Base-by-base conservation (phyloP, 345 rosid species). In the Physaria fendleri region DNA sequence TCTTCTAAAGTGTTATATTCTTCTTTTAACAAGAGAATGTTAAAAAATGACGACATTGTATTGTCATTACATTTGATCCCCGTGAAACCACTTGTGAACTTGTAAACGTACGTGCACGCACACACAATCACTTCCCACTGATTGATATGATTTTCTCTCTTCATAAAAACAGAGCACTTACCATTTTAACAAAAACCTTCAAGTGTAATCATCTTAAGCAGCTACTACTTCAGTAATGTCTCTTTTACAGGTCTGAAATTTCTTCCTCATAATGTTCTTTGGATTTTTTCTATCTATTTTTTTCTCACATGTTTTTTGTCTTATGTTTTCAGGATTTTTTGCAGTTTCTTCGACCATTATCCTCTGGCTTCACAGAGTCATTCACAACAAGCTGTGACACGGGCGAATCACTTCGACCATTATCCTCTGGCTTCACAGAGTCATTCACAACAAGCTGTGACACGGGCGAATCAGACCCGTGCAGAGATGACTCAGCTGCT, bases 401-500 rank as follows among this genome's bases (percentile, higher is more conserved):
- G 5, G 18, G 64, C 6, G 86, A 74, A 25, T 4, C 64, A 5
- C n/a, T n/a, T n/a, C n/a, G n/a, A n/a, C n/a, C n/a, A n/a, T n/a
- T n/a, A n/a, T n/a, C n/a, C n/a, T n/a, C n/a, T n/a, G n/a, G n/a
- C n/a, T n/a, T n/a, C n/a, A n/a, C n/a, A 82, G 85, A 39, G 17
- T 79, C 81, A 71, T 64, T 66, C 22, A 66, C 28, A 33, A 24
- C 66, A 1, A 71, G 38, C 17, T 87, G 94, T 55, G 44, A 71
- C 34, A 51, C 85, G 5, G 18, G 64, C 6, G 86, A 74, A 25
- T 4, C 64, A 5, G 91, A 85, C 34, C 38, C 59, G 25, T 91
- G 90, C 61, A 79, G 96, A 0, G 81, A 87, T 48, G 91, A 83
- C 13, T 49, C 76, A 1, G 78, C 78, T 0, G 94, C 98, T 2